Base-by-base conservation (phyloP, 306 rosid species). In the Argentina anserina region DNA sequence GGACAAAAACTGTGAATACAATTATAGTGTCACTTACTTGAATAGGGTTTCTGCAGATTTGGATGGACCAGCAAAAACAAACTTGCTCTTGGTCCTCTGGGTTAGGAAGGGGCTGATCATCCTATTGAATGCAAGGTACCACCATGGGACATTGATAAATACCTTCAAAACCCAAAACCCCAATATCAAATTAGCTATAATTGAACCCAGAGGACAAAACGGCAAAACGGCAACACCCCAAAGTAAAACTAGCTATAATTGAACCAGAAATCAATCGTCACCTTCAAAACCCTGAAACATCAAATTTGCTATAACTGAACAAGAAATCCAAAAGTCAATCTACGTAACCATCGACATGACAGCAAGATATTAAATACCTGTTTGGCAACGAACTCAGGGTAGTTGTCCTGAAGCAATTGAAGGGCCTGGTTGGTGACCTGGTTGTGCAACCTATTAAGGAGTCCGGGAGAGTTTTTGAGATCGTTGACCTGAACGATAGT, bases 1-100 rank as follows among this genome's bases (percentile, higher is more conserved):
- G 18, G 15, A 40, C 55, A 33, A 60, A 45, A 47, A 28, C 37
- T 14, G 20, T 26, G 37, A 4, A 29, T 9, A 47, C 29, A 1
- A 45, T 10, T 20, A 20, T 28, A 5, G 1, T 0, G 64, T 15
- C 26, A 47, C 74, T 36, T 73, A 88, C 98, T 81, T 88, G 88
- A 83, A 88, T 33, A 92, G 95, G 79, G 98, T 87, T 4, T 88
- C 97, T 8, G 95, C 75, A 77, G 97, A 82, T 52, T 88, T 92
- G 46, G 95, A 80, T 42, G 97, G 89, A 23, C 96, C 92, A 20
- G 94, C 98, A 81, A 88, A 88, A 1, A 92, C 95, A 79, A 92
- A 90, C 75, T 92, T 92, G 92, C 98, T 92, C 82, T 90, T 86
- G 17, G 90, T 86, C 76, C 90, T 86, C 69, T 78, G 90, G 9